A percentile compares a stretch with the other conserved stretches of the same genome.
Evolutionary conservation across 495 filamentous ascomycete genomes (phyloP).

Genomic region (Oidiodendron maius): DNA sequence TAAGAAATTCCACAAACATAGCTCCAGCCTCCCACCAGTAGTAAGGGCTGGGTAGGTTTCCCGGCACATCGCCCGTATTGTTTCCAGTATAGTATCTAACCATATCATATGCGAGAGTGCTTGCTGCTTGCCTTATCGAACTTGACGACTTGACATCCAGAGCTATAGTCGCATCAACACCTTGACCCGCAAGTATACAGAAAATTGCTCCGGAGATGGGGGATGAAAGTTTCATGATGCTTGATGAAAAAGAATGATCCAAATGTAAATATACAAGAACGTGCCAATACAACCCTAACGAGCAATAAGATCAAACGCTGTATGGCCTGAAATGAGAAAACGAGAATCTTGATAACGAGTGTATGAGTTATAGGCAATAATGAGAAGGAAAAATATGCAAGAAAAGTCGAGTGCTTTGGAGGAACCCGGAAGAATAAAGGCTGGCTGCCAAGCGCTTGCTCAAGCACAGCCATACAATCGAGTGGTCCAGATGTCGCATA

Average conservation of each 20-base stretch:
- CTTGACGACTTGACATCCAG: conserved; percentile 25
- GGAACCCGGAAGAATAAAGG: background rate
- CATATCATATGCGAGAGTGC: conserved; percentile 53
- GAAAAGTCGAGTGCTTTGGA: no score
- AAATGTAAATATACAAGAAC: no score
- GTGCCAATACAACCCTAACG: no score
- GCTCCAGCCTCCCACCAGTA: conserved; percentile 75
- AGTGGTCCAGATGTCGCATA: background rate
- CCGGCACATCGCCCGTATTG: conserved; percentile 52
- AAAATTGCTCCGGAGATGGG: background rate
- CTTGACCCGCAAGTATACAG: conserved; percentile 1
- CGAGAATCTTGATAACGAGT: background rate
- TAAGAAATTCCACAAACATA: conserved; percentile 51
- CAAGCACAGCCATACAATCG: background rate
- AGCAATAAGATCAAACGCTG: no score
- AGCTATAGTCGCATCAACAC: background rate
- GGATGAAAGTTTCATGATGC: background rate
- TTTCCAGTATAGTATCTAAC: conserved; percentile 66
- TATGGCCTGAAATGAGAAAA: background rate
- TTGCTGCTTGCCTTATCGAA: conserved; percentile 56
- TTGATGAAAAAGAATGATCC: background rate
- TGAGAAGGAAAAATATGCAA: background rate
- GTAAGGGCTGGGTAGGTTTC: conserved; percentile 56
- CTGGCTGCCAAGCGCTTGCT: background rate
- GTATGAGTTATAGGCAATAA: background rate